These are phyloP conservation scores for Colletotrichum destructivum DNA, from an alignment of 2,329 filamentous ascomycete genomes.

Conservation along the genomic window DNA sequence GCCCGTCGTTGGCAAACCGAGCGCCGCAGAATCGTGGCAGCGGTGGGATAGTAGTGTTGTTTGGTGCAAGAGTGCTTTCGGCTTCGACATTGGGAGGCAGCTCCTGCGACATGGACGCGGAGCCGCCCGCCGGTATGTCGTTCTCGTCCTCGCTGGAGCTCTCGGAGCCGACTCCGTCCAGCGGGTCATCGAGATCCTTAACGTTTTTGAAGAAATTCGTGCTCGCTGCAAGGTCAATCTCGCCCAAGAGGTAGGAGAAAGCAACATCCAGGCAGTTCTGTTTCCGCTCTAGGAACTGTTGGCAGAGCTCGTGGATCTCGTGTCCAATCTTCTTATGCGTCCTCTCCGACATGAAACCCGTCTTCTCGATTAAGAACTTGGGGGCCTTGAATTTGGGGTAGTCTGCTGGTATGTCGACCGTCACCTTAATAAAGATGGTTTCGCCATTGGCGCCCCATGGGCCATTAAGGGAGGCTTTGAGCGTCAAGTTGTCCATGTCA, in stretches of 20 bases:
- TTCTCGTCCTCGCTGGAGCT: constrained; percentile 88
- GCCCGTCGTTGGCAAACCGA: constrained; percentile 74
- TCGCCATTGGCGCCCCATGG: constrained; percentile 73
- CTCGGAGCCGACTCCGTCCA: constrained; percentile 75
- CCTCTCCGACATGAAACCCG: constrained; percentile 72
- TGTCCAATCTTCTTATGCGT: constrained; percentile 67
- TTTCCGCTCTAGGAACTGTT: constrained; percentile 68
- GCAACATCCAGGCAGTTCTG: constrained; percentile 75
- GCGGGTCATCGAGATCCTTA: constrained; percentile 72
- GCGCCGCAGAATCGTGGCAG: constrained; percentile 72
- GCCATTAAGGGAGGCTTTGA: constrained; percentile 74
- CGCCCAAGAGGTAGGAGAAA: constrained; percentile 75
- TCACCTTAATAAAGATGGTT: constrained; percentile 74
- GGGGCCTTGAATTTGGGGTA: constrained; percentile 73
- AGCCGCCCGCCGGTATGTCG: constrained; percentile 66
- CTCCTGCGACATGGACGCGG: constrained; percentile 74
- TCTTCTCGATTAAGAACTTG: constrained; percentile 73
- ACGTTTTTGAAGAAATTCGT: constrained; percentile 75
- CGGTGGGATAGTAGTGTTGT: constrained; percentile 68
- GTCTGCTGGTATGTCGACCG: constrained; percentile 70
- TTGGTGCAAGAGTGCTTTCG: constrained; percentile 67
- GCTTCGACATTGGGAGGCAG: constrained; percentile 68
- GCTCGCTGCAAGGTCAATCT: constrained; percentile 73
- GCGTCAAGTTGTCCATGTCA: constrained; percentile 72
- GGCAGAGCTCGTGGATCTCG: constrained; percentile 71